Conservation (phyloP, 2,329 filamentous ascomycete genomes). For the Paraphoma sp. region DNA sequence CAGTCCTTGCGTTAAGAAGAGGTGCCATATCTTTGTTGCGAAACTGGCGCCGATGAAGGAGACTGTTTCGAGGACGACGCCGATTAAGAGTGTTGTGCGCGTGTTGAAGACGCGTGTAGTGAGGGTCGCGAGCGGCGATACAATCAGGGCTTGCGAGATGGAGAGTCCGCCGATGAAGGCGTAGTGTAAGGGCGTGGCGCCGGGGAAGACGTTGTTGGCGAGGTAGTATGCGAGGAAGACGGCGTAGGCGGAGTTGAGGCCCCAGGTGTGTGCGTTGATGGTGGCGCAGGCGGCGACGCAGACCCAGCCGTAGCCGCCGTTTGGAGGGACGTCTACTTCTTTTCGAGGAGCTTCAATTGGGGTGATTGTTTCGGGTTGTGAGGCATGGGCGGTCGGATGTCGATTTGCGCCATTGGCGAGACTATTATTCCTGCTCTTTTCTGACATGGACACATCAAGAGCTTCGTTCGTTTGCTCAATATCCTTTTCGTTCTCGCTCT, state of each 20-base stretch:
- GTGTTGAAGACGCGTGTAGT: slow-evolving; percentile 69
- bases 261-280: slow-evolving; percentile 69
- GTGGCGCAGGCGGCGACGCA: slow-evolving; percentile 51
- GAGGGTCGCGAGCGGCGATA: slow-evolving; percentile 72
- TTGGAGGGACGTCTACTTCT: slow-evolving; percentile 54
- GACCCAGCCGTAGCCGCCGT: slow-evolving; percentile 69
- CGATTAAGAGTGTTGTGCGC: slow-evolving; percentile 67
- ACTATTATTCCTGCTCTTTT: slow-evolving; percentile 7
- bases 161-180: slow-evolving; percentile 80
- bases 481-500: slow-evolving; percentile 6
- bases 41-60: slow-evolving; percentile 76
- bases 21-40: slow-evolving; percentile 72
- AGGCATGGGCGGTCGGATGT: neutral
- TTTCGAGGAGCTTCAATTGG: neutral
- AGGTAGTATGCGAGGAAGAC: slow-evolving; percentile 78
- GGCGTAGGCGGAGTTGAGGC: slow-evolving; percentile 73
- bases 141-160: slow-evolving; percentile 69
- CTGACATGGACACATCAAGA: slow-evolving; percentile 3
- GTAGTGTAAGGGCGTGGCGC: slow-evolving; percentile 69
- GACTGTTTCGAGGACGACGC: slow-evolving; percentile 67
- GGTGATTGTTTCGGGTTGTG: neutral
- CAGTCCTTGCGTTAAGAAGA: slow-evolving; percentile 76
- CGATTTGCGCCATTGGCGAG: neutral
- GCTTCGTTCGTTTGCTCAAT: neutral
- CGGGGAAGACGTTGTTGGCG: slow-evolving; percentile 65